phyloP scores from a whole-genome alignment of 805 yeast genomes.

The Kluyveromyces starmeri region DNA sequence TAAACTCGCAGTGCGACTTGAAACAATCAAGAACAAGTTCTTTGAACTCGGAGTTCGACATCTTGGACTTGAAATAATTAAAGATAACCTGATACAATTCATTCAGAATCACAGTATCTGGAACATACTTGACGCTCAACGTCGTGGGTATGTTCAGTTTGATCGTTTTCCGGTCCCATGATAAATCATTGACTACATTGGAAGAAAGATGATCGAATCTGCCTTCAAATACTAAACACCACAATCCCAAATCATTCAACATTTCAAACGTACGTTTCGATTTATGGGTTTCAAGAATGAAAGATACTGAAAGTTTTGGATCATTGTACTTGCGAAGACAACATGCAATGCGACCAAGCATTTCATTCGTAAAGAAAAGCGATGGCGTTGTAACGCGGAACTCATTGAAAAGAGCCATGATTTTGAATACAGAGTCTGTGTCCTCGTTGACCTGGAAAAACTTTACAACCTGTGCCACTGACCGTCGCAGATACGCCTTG shows the following conservation, averaged over 20 bases:
- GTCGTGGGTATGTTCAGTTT: constrained; percentile 10
- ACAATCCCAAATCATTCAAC: constrained; percentile 23
- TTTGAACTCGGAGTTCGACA: constrained; percentile 11
- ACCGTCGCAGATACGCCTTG: constrained; percentile 11
- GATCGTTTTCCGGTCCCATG: background rate
- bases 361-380: constrained; percentile 14
- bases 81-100: constrained; percentile 20
- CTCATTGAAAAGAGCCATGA: constrained; percentile 13
- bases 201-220: constrained; percentile 8
- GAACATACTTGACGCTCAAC: constrained; percentile 7
- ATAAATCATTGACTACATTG: constrained; percentile 8
- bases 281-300: constrained; percentile 15
- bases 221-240: constrained; percentile 20
- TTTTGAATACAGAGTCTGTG: constrained; percentile 20
- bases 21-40: constrained; percentile 14
- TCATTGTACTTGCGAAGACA: constrained; percentile 22
- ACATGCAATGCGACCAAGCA: constrained; percentile 16
- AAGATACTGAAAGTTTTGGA: constrained; percentile 20
- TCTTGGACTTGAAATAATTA: constrained; percentile 8
- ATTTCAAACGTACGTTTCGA: constrained; percentile 9
- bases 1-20: constrained; percentile 9
- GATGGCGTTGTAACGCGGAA: constrained; percentile 7
- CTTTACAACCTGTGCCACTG: constrained; percentile 11
- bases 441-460: constrained; percentile 13
- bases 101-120: constrained; percentile 14